Percentiles rank a stretch among this genome's conserved stretches.
phyloP scores from a whole-genome alignment of 192 early-diverging fungal genomes.

The Coemansia sp. region DNA sequence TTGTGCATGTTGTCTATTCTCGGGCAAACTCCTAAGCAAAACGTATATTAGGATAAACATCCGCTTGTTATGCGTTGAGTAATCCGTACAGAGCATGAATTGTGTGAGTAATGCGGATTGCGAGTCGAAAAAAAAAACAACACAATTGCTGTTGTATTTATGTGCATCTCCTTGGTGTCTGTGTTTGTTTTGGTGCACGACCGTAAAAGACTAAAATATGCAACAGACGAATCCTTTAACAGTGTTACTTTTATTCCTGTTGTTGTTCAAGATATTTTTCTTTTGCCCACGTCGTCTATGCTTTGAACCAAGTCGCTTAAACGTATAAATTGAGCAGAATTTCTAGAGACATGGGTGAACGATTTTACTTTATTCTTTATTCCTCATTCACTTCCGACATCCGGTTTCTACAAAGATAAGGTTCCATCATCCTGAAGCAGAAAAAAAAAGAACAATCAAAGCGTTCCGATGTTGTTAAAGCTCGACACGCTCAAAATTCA shows the following conservation, averaged over 20 bases:
- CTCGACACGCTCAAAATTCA: neutral
- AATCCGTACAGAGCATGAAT: neutral
- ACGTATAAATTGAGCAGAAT: neutral
- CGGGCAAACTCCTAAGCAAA: neutral
- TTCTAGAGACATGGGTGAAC: neutral
- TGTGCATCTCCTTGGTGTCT: conserved; percentile 1
- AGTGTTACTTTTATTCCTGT: neutral
- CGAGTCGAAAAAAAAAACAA: neutral
- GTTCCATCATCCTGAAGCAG: neutral
- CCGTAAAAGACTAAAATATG: neutral
- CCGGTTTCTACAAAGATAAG: no score
- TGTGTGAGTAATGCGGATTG: conserved; percentile 1
- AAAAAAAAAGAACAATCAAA: neutral
- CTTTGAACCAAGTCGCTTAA: neutral
- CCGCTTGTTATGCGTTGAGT: conserved; percentile 1
- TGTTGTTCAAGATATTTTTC: neutral
- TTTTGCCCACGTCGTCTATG: neutral
- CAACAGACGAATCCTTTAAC: neutral
- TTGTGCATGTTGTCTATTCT: neutral
- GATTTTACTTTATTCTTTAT: neutral
- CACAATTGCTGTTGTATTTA: conserved; percentile 3
- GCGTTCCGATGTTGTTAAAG: neutral
- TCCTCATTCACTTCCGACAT: neutral
- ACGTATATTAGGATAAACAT: conserved; percentile 1
- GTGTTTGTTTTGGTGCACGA: conserved; percentile 2